Base-by-base conservation (phyloP, 176 grass and related monocot species). In the Bolboschoenus planiculmis region DNA sequence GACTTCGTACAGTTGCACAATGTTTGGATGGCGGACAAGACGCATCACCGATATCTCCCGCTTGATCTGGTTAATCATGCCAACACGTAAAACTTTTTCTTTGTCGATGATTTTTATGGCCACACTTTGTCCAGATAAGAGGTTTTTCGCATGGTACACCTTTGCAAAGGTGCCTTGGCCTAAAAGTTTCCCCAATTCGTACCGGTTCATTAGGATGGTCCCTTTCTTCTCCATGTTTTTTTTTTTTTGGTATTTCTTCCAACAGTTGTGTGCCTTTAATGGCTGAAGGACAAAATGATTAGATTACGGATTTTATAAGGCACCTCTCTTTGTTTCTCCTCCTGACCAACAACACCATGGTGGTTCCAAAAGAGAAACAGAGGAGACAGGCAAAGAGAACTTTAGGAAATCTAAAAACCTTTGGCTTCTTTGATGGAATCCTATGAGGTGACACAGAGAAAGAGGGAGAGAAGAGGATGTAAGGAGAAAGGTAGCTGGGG, bases 1-100 rank as follows among this genome's bases (percentile, higher is more conserved):
- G 77, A 94, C 92, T 87, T 97, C 94, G 1, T 94, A 89, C 26
- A 97, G 91, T 75, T 97, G 94, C 35, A 97, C 92, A 24, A 97
- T 55, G 18, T 97, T 92, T 54, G 92, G 92, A 40, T 97, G 94
- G 67, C 90, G 91, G 34, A 94, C 88, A 0, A 90, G 88, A 51
- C 91, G 88, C 88, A 97, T 94, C 42, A 94, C 77, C 0, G 91
- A 94, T 70, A 97, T 97, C 86, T 97, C 91, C 34, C 94, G 79
- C 88, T 94, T 94, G 88, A 92, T 97, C 83, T 97, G 91, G 39
- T 93, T 89, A 10, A 97, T 91, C 89, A 97, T 90, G 78, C 94
- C 91, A 0, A 91, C 88, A 21, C 88, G 92, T 56, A 97, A 4
- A 8, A 97, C 92, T 88, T 92, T 97, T 81, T 97, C 94, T 84